phyloP scores from a whole-genome alignment of 306 rosid species.

The Acacia confusa region DNA sequence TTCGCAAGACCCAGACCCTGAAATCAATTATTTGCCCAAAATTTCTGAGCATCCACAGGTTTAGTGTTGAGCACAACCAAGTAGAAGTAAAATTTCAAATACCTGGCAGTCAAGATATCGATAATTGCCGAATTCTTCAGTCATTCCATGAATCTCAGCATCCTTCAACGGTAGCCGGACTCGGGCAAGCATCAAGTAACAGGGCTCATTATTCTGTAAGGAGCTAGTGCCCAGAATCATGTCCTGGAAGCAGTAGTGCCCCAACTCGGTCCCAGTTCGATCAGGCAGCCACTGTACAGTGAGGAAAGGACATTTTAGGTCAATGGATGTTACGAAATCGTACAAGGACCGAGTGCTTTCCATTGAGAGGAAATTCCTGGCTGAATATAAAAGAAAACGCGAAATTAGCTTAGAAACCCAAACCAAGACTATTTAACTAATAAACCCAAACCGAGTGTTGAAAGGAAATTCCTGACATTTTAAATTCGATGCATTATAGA shows the following conservation, averaged over 20 bases:
- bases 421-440: too few species aligned
- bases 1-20: neutral
- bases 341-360: too few species aligned
- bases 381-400: neutral
- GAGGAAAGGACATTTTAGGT: constrained; percentile 98
- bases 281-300: constrained; percentile 97
- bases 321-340: constrained; percentile 92
- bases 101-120: constrained; percentile 93
- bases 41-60: neutral
- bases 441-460: too few species aligned
- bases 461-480: too few species aligned
- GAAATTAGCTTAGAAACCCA: neutral
- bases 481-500: neutral
- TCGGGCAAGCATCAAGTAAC: constrained; percentile 91
- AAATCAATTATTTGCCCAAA: neutral
- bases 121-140: constrained; percentile 65
- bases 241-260: constrained; percentile 89
- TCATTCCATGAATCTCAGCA: constrained; percentile 82
- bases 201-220: constrained; percentile 83
- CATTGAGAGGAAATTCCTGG: neutral
- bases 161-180: constrained; percentile 92
- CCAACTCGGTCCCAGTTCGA: constrained; percentile 81
- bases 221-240: constrained; percentile 90
- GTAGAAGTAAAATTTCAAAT: neutral
- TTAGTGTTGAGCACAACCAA: neutral